Percentiles rank a stretch among this genome's conserved stretches.
phyloP scores from a whole-genome alignment of 768 basidiomycete species.

The Trametes cinnabarina region DNA sequence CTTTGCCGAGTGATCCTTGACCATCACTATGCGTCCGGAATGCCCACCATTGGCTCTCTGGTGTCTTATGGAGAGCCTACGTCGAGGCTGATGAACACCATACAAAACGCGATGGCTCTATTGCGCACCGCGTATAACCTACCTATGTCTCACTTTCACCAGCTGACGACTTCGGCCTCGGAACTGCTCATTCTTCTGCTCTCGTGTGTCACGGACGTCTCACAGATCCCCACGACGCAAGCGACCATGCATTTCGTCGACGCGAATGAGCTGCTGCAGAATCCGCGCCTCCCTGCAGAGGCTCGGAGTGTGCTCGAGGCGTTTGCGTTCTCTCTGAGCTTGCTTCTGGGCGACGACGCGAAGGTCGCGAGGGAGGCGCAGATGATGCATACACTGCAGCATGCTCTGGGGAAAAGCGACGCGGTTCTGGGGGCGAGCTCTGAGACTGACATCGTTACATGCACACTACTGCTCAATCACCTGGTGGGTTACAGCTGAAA shows the following conservation, averaged over 20 bases:
- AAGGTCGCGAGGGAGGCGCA: conserved; percentile 71
- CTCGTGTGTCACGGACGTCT: conserved; percentile 57
- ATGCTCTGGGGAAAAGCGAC: conserved; percentile 57
- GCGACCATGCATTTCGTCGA: conserved; percentile 49
- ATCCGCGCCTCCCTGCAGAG: conserved; percentile 48
- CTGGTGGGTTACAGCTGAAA: conserved; percentile 42
- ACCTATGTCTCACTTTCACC: conserved; percentile 52
- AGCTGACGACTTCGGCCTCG: conserved; percentile 55
- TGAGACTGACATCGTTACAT: conserved; percentile 63
- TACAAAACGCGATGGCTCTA: conserved; percentile 61
- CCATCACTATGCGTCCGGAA: conserved; percentile 57
- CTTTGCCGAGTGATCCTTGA: conserved; percentile 68
- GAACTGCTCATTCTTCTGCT: conserved; percentile 63
- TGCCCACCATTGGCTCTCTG: conserved; percentile 53
- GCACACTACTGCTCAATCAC: conserved; percentile 58
- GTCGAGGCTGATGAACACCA: conserved; percentile 47
- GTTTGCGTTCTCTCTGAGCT: conserved; percentile 56
- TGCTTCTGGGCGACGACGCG: conserved; percentile 65
- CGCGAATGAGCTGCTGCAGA: conserved; percentile 52
- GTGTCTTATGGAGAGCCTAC: conserved; percentile 51
- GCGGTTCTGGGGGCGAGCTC: conserved; percentile 51
- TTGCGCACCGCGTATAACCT: conserved; percentile 56
- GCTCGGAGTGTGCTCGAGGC: conserved; percentile 58
- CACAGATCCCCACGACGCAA: conserved; percentile 61
- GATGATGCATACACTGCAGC: conserved; percentile 62